Conservation (phyloP, 2,329 filamentous ascomycete species). For the Microdochium nivale region DNA sequence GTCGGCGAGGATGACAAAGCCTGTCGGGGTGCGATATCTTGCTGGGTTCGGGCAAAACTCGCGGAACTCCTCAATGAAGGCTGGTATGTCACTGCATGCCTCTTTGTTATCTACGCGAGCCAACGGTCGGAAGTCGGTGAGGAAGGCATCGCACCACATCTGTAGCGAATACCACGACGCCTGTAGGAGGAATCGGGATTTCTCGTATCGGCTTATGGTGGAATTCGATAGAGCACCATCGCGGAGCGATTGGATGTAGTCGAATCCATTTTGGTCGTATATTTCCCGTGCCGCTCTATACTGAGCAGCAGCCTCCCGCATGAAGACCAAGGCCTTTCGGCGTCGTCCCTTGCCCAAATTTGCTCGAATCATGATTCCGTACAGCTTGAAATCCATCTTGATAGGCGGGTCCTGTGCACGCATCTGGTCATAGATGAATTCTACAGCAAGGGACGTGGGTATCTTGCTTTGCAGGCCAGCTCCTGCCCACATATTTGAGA, state of each 20-base stretch:
- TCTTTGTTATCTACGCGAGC: conserved; percentile 1
- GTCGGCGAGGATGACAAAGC: conserved; percentile 27
- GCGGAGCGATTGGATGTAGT: conserved; percentile 14
- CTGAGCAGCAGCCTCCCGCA: conserved; percentile 16
- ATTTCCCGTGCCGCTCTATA: conserved; percentile 18
- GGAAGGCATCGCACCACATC: conserved; percentile 14
- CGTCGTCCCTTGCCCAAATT: conserved; percentile 7
- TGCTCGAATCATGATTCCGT: conserved; percentile 40
- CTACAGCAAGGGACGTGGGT: conserved; percentile 33
- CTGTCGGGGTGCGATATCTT: conserved; percentile 25
- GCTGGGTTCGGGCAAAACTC: conserved; percentile 31
- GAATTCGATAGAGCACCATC: conserved; percentile 10
- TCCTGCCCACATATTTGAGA: conserved; percentile 24
- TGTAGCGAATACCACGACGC: conserved; percentile 22
- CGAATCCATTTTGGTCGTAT: conserved; percentile 13
- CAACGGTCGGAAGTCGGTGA: conserved; percentile 8
- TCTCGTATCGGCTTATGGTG: conserved; percentile 11
- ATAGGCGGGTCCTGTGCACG: conserved; percentile 46
- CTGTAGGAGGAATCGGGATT: conserved; percentile 17
- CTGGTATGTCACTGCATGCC: conserved; percentile 25
- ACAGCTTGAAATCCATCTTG: conserved; percentile 45
- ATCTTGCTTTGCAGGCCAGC: conserved; percentile 20
- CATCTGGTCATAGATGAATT: conserved; percentile 51
- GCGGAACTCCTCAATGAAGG: conserved; percentile 36
- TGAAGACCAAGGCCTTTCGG: conserved; percentile 11